These are phyloP conservation scores for Starmerella floris DNA, from an alignment of 805 yeast species.

Conservation along the genomic window DNA sequence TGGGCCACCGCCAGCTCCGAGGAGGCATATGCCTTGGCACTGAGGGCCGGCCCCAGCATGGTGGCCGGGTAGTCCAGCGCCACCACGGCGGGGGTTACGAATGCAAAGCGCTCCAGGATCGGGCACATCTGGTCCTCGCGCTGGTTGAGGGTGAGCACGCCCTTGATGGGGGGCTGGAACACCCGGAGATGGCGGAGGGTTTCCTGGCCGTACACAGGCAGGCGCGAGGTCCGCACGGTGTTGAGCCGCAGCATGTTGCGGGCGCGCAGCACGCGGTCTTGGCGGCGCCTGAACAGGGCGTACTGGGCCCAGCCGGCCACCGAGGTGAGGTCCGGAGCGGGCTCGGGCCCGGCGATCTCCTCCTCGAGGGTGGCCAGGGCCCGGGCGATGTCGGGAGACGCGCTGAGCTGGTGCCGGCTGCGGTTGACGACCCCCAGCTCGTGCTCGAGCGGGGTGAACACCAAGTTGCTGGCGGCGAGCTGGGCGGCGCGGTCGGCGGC, in stretches of 20 bases:
- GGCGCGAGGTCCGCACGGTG: constrained; percentile 45
- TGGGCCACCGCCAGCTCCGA: constrained; percentile 22
- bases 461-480: constrained; percentile 46
- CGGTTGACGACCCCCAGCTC: constrained; percentile 12
- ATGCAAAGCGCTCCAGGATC: constrained; percentile 60
- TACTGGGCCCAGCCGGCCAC: constrained; percentile 45
- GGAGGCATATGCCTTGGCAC: neutral
- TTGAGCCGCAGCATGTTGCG: constrained; percentile 54
- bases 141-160: constrained; percentile 23
- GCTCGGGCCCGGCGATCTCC: constrained; percentile 1
- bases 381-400: constrained; percentile 4
- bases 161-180: constrained; percentile 10
- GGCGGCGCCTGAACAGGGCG: constrained; percentile 40
- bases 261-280: constrained; percentile 36
- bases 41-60: constrained; percentile 16
- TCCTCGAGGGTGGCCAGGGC: constrained; percentile 7
- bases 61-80: constrained; percentile 45
- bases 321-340: constrained; percentile 21
- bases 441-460: constrained; percentile 38
- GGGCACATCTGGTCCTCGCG: constrained; percentile 33
- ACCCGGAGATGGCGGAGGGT: constrained; percentile 29
- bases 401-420: constrained; percentile 4
- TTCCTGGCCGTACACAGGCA: constrained; percentile 58
- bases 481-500: neutral
- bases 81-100: constrained; percentile 78